Conservation (phyloP, 1,284 basidiomycete species). For the Spongiforma sp. region DNA sequence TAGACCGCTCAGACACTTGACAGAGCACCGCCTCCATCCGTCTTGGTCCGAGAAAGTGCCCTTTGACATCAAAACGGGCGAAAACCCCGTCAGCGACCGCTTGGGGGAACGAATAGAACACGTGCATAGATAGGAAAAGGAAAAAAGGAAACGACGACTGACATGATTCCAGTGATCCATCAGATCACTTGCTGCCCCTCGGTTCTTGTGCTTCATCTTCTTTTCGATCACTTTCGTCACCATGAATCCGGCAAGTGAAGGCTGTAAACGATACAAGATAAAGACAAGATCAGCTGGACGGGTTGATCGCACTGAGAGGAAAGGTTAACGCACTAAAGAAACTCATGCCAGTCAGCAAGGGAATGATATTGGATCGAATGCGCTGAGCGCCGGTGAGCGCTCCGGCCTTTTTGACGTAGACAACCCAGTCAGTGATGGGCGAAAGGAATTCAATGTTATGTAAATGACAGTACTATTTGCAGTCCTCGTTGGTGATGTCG, state of each 20-base stretch:
- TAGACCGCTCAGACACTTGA: conserved; percentile 36
- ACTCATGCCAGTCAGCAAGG: conserved; percentile 23
- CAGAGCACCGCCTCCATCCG: conserved; percentile 35
- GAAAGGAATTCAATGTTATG: neutral
- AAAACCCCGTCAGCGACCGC: neutral
- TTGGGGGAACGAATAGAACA: neutral
- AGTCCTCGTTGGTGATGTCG: conserved; percentile 37
- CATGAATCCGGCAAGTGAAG: conserved; percentile 27
- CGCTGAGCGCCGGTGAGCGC: conserved; percentile 30
- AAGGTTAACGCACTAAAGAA: conserved; percentile 21
- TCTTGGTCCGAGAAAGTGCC: conserved; percentile 40
- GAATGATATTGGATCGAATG: conserved; percentile 35
- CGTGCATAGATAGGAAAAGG: conserved; percentile 5
- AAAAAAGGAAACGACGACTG: no score
- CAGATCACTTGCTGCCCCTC: conserved; percentile 35
- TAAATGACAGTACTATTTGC: conserved; percentile 38
- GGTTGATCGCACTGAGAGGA: neutral
- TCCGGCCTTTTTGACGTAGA: conserved; percentile 31
- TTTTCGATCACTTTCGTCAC: conserved; percentile 28
- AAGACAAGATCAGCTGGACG: conserved; percentile 3
- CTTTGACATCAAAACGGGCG: no score
- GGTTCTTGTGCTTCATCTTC: conserved; percentile 33
- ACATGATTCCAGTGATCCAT: conserved; percentile 41
- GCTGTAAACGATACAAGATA: no score
- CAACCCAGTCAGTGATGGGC: neutral